These are phyloP conservation scores for Oenanthe sinensis DNA, from an alignment of 129 eudicot genomes.

Conservation along the genomic window DNA sequence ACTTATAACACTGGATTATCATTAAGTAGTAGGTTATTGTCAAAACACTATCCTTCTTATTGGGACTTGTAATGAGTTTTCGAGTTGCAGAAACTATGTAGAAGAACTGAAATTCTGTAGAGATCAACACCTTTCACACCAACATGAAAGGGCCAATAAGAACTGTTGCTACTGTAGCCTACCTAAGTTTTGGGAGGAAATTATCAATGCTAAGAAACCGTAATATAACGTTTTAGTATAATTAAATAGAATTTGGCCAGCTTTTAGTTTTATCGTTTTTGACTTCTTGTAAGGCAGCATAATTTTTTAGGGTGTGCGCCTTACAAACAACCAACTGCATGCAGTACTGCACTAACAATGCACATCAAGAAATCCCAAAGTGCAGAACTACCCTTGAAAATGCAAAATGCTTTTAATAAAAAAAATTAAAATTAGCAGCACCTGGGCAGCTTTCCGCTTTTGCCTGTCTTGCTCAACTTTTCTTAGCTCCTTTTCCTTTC, in stretches of 20 bases:
- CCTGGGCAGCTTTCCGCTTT: slow-evolving; percentile 42
- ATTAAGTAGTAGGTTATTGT: too few relatives aligned
- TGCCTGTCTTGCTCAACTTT: slow-evolving; percentile 40
- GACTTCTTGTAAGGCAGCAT: not conserved
- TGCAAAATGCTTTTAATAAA: not conserved
- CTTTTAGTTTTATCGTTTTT: not conserved
- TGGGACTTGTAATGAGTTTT: too few relatives aligned
- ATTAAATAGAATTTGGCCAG: not conserved
- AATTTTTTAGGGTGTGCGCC: not conserved
- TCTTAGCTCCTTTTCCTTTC: slow-evolving; percentile 43
- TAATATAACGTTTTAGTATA: not conserved
- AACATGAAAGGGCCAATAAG: too few relatives aligned
- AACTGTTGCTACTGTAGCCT: too few relatives aligned
- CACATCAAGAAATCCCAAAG: not conserved
- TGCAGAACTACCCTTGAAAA: not conserved
- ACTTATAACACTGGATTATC: too few relatives aligned
- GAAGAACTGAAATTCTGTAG: too few relatives aligned
- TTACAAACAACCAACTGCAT: not conserved
- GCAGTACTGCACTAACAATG: not conserved
- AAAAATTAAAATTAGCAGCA: not conserved
- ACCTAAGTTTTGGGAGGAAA: too few relatives aligned
- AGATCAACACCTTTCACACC: too few relatives aligned
- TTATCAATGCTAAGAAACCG: not conserved
- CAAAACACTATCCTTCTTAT: too few relatives aligned
- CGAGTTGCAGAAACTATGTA: too few relatives aligned